These are phyloP conservation scores for Monosporascus cannonballus DNA, from an alignment of 2,329 filamentous ascomycete genomes.

Conservation along the genomic window DNA sequence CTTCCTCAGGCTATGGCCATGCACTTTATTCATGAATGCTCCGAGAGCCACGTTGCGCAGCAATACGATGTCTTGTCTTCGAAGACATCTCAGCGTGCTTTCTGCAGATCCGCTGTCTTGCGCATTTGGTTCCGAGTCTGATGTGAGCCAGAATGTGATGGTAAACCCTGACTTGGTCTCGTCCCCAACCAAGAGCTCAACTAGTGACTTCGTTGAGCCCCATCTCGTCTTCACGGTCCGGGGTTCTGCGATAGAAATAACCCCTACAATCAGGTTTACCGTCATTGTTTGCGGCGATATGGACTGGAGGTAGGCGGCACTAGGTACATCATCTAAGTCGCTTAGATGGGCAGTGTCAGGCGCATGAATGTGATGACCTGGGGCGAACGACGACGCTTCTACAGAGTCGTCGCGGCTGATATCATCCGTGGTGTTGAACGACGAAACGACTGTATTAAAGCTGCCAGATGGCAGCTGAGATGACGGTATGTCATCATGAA, in stretches of 20 bases:
- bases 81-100: constrained; percentile 36
- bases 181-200: constrained; percentile 78
- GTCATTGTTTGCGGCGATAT: constrained; percentile 78
- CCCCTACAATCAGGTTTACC: constrained; percentile 71
- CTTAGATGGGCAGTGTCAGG: constrained; percentile 41
- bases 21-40: constrained; percentile 70
- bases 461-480: constrained; percentile 44
- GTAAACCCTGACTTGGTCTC: constrained; percentile 76
- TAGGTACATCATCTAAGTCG: constrained; percentile 65
- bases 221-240: constrained; percentile 63
- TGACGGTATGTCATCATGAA: constrained; percentile 60
- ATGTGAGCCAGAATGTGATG: constrained; percentile 73
- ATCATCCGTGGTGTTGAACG: constrained; percentile 30
- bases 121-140: constrained; percentile 27
- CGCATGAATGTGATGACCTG: constrained; percentile 13
- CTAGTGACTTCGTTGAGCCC: constrained; percentile 55
- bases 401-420: constrained; percentile 25
- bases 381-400: constrained; percentile 14
- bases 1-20: constrained; percentile 73
- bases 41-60: constrained; percentile 74
- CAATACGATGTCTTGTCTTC: constrained; percentile 70
- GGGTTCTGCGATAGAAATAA: constrained; percentile 65
- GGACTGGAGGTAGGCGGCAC: constrained; percentile 54
- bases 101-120: constrained; percentile 24
- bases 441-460: constrained; percentile 26